Conservation (phyloP, 176 grass and related monocot genomes). For the Aegilops sharonensis region DNA sequence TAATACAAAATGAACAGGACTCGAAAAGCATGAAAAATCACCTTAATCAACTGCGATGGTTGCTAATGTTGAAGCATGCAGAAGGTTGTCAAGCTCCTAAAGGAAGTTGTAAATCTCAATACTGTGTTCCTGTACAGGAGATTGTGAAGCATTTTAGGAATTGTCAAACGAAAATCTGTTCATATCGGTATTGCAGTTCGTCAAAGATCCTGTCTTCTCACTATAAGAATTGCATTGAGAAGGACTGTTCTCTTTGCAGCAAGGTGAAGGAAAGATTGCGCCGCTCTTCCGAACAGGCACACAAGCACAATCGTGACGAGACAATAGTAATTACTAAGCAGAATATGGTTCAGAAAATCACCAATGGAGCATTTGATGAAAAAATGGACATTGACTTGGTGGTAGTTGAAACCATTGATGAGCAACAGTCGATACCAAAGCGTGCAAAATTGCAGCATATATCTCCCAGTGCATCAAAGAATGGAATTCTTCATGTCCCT, state of each 20-base stretch:
- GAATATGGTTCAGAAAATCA: conserved; percentile 33
- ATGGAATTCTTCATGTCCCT: conserved; percentile 27
- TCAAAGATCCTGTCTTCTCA: conserved; percentile 55
- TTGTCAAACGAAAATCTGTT: conserved; percentile 55
- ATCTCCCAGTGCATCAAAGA: conserved; percentile 35
- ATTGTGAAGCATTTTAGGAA: conserved; percentile 43
- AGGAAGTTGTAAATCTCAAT: conserved; percentile 50
- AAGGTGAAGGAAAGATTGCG: conserved; percentile 38
- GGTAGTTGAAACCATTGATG: conserved; percentile 52
- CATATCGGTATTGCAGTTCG: conserved; percentile 39
- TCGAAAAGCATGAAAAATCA: conserved; percentile 19
- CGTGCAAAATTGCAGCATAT: conserved; percentile 42
- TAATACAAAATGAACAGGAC: conserved; percentile 22
- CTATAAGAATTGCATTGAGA: conserved; percentile 46
- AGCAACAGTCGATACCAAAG: conserved; percentile 50
- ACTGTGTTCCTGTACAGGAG: conserved; percentile 45
- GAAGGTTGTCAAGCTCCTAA: conserved; percentile 38
- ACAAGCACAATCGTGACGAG: not conserved
- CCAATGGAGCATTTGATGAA: conserved; percentile 26
- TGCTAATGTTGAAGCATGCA: conserved; percentile 65
- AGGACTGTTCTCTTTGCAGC: conserved; percentile 60
- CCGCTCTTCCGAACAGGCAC: conserved; percentile 41
- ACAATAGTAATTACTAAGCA: conserved; percentile 18
- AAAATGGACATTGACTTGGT: conserved; percentile 49
- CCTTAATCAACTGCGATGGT: conserved; percentile 31